These are phyloP conservation scores for Penicillium sp. DNA, from an alignment of 2,329 filamentous ascomycete genomes.

Conservation along the genomic window DNA sequence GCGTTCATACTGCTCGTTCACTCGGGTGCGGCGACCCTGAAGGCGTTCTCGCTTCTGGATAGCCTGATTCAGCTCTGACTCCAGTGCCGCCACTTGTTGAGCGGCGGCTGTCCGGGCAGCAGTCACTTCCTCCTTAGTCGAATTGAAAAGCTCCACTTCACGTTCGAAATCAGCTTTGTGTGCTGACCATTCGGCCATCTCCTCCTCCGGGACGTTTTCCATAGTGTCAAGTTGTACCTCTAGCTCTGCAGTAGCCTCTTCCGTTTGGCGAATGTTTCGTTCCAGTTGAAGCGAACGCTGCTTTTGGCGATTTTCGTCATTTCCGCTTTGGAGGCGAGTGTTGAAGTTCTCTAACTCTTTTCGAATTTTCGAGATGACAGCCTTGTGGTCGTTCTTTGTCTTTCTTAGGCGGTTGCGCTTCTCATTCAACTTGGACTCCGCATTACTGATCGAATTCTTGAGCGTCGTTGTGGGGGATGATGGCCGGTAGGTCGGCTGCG, in stretches of 20 bases:
- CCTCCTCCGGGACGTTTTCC: constrained; percentile 58
- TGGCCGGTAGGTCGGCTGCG: constrained; percentile 60
- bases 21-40: constrained; percentile 55
- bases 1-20: constrained; percentile 62
- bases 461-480: constrained; percentile 65
- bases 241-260: constrained; percentile 59
- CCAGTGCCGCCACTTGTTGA: constrained; percentile 52
- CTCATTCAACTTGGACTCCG: constrained; percentile 61
- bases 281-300: constrained; percentile 62
- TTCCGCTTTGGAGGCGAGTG: constrained; percentile 58
- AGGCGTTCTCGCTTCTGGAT: constrained; percentile 62
- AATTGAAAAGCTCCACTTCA: constrained; percentile 52
- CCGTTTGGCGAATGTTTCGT: constrained; percentile 62
- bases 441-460: constrained; percentile 63
- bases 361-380: constrained; percentile 56
- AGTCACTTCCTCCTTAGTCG: constrained; percentile 52
- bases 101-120: constrained; percentile 52
- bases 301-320: constrained; percentile 61
- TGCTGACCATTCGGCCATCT: constrained; percentile 52
- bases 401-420: constrained; percentile 59
- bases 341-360: constrained; percentile 61
- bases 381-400: constrained; percentile 61
- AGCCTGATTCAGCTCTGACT: constrained; percentile 53
- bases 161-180: constrained; percentile 56
- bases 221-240: constrained; percentile 55